Conservation (phyloP, 352 stramenopile species). For the Phytophthora niederhauseri region DNA sequence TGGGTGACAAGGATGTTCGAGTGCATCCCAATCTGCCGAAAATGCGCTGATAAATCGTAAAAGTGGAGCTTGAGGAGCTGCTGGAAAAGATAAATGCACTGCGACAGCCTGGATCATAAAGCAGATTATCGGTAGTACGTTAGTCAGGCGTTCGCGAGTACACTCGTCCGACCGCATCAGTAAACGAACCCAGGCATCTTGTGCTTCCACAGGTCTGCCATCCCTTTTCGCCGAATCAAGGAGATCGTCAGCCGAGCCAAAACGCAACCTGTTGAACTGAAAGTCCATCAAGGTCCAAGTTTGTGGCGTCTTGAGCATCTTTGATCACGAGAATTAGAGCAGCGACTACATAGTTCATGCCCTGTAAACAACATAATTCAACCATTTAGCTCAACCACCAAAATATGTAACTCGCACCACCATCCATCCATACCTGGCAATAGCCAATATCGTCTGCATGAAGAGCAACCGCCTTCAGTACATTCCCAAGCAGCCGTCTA, state of each 20-base stretch:
- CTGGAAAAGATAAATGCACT: slow-evolving; percentile 81
- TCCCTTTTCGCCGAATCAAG: slow-evolving; percentile 58
- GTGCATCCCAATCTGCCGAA: slow-evolving; percentile 84
- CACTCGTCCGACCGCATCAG: background rate
- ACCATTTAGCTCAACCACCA: background rate
- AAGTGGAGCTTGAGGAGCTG: slow-evolving; percentile 74
- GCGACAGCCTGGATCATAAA: slow-evolving; percentile 45
- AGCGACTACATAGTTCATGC: slow-evolving; percentile 88
- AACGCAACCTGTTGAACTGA: slow-evolving; percentile 63
- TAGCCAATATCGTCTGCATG: slow-evolving; percentile 71
- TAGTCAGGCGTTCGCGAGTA: too few relatives aligned
- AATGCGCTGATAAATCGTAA: slow-evolving; percentile 63
- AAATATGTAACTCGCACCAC: background rate
- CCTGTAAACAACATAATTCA: slow-evolving; percentile 34
- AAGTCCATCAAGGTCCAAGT: slow-evolving; percentile 17
- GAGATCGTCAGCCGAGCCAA: slow-evolving; percentile 69
- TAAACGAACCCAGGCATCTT: slow-evolving; percentile 78
- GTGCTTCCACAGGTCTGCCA: slow-evolving; percentile 72
- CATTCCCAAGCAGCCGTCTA: slow-evolving; percentile 62
- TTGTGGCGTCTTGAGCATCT: slow-evolving; percentile 11
- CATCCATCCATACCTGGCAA: slow-evolving; percentile 55
- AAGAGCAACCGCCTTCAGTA: slow-evolving; percentile 69
- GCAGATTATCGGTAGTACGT: too few relatives aligned
- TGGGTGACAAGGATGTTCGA: slow-evolving; percentile 79
- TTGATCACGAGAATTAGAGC: slow-evolving; percentile 59